Evolutionary conservation across 106 monocot genomes (phyloP).

Genomic region (Iris macrosiphon): DNA sequence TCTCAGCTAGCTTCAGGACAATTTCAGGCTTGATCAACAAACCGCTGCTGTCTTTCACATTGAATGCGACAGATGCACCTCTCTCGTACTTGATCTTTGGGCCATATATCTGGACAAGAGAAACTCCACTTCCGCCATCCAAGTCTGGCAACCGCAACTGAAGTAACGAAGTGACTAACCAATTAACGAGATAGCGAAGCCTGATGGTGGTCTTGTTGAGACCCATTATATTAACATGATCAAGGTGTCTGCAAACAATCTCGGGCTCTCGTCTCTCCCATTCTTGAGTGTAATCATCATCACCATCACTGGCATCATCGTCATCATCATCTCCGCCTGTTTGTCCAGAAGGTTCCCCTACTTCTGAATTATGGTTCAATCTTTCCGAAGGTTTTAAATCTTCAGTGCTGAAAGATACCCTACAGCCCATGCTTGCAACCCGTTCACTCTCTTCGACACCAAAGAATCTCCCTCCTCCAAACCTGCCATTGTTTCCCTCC

Average conservation of each 20-base stretch:
- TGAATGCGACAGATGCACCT: conserved; percentile 88
- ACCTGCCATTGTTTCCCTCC: conserved; percentile 45
- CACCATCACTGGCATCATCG: conserved; percentile 1
- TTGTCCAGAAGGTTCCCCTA: conserved; percentile 28
- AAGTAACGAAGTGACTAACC: conserved; percentile 85
- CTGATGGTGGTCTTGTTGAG: conserved; percentile 77
- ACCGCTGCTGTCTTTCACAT: conserved; percentile 50
- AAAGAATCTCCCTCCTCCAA: conserved; percentile 53
- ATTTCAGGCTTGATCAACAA: conserved; percentile 58
- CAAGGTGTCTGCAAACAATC: conserved; percentile 81
- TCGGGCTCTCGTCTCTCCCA: conserved; percentile 65
- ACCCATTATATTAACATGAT: conserved; percentile 86
- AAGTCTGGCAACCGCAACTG: conserved; percentile 53
- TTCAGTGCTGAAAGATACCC: conserved; percentile 54
- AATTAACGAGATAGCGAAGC: conserved; percentile 75
- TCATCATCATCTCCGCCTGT: background rate
- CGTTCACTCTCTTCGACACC: conserved; percentile 51
- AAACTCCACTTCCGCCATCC: conserved; percentile 22
- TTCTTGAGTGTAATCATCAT: conserved; percentile 48
- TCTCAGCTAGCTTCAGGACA: conserved; percentile 88
- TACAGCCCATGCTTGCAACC: conserved; percentile 36
- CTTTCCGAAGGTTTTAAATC: conserved; percentile 20
- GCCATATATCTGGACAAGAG: conserved; percentile 76
- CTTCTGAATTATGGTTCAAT: conserved; percentile 28
- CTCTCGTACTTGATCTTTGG: conserved; percentile 94